These are phyloP conservation scores for Holtermanniella nyarrowii DNA, from an alignment of 768 basidiomycete genomes.

Conservation along the genomic window DNA sequence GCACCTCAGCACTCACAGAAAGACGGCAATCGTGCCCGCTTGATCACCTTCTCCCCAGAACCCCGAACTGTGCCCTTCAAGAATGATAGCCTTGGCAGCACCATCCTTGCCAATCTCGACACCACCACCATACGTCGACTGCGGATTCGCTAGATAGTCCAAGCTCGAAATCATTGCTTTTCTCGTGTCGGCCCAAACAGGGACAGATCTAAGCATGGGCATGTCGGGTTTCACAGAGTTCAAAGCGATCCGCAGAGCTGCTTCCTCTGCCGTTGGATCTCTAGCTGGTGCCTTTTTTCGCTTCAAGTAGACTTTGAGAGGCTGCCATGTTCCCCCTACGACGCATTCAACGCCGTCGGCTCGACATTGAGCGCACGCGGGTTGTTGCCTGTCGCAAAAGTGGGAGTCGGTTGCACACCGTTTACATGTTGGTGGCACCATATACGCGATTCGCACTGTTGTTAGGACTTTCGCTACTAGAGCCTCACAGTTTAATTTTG, in stretches of 20 bases:
- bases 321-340: neutral
- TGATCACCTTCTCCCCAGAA: conserved; percentile 25
- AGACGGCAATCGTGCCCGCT: conserved; percentile 20
- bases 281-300: neutral
- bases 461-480: neutral
- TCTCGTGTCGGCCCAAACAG: conserved; percentile 30
- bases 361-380: conserved; percentile 20
- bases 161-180: conserved; percentile 14
- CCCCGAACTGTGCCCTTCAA: conserved; percentile 26
- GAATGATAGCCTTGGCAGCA: conserved; percentile 29
- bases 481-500: conserved; percentile 16
- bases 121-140: conserved; percentile 20
- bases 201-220: conserved; percentile 12
- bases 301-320: neutral
- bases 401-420: conserved; percentile 17
- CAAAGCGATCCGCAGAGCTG: conserved; percentile 9
- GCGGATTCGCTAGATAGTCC: conserved; percentile 29
- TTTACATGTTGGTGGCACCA: conserved; percentile 22
- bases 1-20: conserved; percentile 21
- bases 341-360: conserved; percentile 6
- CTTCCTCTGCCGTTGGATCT: neutral
- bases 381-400: conserved; percentile 21
- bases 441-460: conserved; percentile 18
- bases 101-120: conserved; percentile 30
- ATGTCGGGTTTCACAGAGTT: conserved; percentile 14